Evolutionary conservation across 2,329 filamentous ascomycete species (phyloP).

Genomic region (Neodidymelliopsis sp.): DNA sequence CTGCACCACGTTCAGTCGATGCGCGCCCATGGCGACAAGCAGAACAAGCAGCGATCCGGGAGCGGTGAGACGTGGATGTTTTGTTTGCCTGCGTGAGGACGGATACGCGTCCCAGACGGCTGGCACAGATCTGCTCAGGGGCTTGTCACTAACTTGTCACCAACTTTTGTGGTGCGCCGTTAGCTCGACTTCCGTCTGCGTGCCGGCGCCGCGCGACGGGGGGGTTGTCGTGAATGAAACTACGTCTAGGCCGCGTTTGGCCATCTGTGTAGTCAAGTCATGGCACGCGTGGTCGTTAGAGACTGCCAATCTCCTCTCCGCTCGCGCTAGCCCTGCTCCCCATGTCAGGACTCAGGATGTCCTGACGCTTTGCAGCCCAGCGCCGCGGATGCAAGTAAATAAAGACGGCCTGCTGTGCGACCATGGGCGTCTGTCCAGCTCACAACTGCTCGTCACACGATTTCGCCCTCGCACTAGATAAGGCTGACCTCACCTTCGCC

Average conservation of each 20-base stretch:
- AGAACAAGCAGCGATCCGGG: constrained; percentile 16
- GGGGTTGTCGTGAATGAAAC: constrained; percentile 25
- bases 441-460: constrained; percentile 22
- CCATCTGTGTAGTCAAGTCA: constrained; percentile 15
- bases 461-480: constrained; percentile 25
- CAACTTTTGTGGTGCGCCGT: constrained; percentile 32
- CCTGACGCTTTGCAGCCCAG: constrained; percentile 38
- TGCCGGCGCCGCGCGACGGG: constrained; percentile 45
- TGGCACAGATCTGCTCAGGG: constrained; percentile 44
- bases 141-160: constrained; percentile 26
- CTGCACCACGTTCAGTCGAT: constrained; percentile 23
- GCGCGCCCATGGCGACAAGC: constrained; percentile 13
- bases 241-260: constrained; percentile 29
- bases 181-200: constrained; percentile 41
- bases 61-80: constrained; percentile 31
- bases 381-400: constrained; percentile 39
- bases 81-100: constrained; percentile 19
- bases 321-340: constrained; percentile 29
- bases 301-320: constrained; percentile 29
- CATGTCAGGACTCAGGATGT: constrained; percentile 25
- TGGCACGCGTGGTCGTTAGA: constrained; percentile 18
- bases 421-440: constrained; percentile 18
- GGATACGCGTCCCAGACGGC: constrained; percentile 26
- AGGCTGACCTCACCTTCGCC: constrained; percentile 36
- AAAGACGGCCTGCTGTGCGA: constrained; percentile 30